phyloP scores from a whole-genome alignment of 192 early-diverging fungal genomes.

The Backusella luteola region DNA sequence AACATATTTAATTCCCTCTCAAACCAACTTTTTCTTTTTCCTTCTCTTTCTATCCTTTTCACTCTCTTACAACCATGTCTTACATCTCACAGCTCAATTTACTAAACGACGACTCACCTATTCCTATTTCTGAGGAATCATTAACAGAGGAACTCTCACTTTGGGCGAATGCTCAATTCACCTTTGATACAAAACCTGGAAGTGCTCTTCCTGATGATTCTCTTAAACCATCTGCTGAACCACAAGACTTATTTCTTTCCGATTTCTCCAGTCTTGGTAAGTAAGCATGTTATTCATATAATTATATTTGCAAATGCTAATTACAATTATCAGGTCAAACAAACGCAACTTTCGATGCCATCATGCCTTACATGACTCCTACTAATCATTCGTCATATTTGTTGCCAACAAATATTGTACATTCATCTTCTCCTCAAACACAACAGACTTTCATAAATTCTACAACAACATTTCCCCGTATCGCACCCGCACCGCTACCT shows the following conservation, averaged over 20 bases:
- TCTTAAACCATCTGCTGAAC: constrained; percentile 5
- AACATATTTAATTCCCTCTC: constrained; percentile 6
- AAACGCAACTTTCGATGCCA: neutral
- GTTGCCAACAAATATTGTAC: neutral
- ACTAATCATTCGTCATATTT: neutral
- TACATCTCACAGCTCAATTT: constrained; percentile 34
- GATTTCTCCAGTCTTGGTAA: neutral
- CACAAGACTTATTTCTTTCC: neutral
- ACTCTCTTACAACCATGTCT: constrained; percentile 19
- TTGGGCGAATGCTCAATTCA: constrained; percentile 75
- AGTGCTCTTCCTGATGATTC: constrained; percentile 40
- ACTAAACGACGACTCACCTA: constrained; percentile 18
- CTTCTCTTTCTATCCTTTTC: neutral
- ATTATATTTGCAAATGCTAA: neutral
- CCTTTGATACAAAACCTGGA: constrained; percentile 57
- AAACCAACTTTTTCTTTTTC: neutral
- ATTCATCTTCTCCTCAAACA: neutral
- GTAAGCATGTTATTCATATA: neutral
- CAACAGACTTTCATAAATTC: neutral
- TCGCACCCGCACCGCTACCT: constrained; percentile 13
- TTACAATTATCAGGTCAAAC: neutral
- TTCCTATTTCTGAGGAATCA: constrained; percentile 54
- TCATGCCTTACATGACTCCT: constrained; percentile 7
- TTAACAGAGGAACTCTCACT: constrained; percentile 66
- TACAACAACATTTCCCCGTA: constrained; percentile 10